Percentiles rank a stretch among this genome's conserved stretches.
phyloP scores from a whole-genome alignment of 2,329 filamentous ascomycete species.

The Phaeosphaeriaceae sp. region DNA sequence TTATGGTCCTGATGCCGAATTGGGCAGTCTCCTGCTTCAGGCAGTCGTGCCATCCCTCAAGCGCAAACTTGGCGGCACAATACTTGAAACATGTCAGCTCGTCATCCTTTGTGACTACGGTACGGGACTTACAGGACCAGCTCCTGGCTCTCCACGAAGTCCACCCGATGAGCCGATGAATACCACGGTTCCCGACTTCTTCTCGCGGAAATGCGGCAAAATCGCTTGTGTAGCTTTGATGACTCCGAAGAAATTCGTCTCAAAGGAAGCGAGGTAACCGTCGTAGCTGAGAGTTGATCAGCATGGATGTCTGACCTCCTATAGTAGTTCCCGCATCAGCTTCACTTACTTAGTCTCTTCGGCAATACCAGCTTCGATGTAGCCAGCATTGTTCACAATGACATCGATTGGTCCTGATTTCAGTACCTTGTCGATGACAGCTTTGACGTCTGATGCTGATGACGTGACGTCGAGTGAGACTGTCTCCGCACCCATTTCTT shows the following conservation, averaged over 20 bases:
- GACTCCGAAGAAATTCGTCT: slow-evolving; percentile 10
- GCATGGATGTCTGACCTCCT: not conserved
- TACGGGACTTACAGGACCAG: slow-evolving; percentile 26
- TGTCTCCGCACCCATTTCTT: slow-evolving; percentile 34
- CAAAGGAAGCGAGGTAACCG: slow-evolving; percentile 1
- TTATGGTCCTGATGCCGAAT: slow-evolving; percentile 44
- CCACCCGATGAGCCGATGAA: not conserved
- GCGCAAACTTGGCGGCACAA: not conserved
- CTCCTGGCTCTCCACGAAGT: not conserved
- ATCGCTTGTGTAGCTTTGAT: slow-evolving; percentile 47
- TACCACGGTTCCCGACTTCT: slow-evolving; percentile 47
- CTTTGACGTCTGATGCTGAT: slow-evolving; percentile 2
- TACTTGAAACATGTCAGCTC: slow-evolving; percentile 1
- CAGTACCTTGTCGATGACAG: slow-evolving; percentile 10
- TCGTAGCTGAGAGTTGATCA: not conserved
- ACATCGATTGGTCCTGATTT: slow-evolving; percentile 33
- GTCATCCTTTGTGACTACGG: not conserved
- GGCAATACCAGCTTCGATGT: slow-evolving; percentile 17
- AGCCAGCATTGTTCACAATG: slow-evolving; percentile 31
- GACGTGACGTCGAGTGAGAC: slow-evolving; percentile 45
- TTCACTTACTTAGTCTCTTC: slow-evolving; percentile 22
- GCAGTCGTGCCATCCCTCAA: slow-evolving; percentile 42
- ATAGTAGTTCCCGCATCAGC: not conserved
- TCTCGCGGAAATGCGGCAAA: slow-evolving; percentile 51
- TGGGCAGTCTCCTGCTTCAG: slow-evolving; percentile 39